Base-by-base conservation (phyloP, 148 eudicot species). In the Bassia scoparia region DNA sequence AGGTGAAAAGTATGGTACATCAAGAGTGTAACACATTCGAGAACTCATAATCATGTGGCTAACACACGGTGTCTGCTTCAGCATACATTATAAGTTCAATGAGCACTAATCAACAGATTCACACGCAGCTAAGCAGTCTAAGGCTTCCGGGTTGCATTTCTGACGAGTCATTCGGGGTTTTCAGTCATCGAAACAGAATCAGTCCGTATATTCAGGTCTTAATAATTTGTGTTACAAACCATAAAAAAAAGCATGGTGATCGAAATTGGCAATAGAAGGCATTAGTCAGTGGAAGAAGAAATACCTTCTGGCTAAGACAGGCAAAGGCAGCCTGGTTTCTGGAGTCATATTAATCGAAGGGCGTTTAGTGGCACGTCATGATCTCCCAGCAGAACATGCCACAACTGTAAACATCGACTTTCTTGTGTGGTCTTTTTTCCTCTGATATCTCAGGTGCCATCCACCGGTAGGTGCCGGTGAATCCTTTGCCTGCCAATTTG, bases 251-350 rank as follows among this genome's bases (percentile, higher is more conserved):
- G 17, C 31, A 44, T 10, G 59, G 15, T 14, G 24, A 61, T 26
- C 53, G 35, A 13, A n/a, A 52, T 49, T 46, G 1, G n/a, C n/a
- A n/a, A n/a, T n/a, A n/a, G n/a, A n/a, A n/a, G n/a, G n/a, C 43
- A 37, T 10, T 46, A 60, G 29, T 20, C 15, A 4, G 23, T 21
- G 12, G 14, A 61, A 8, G 58, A 70, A 4, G 58, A 67, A 73
- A 49, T 90, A 96, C 99, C 99, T 92, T 96, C 60, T 96, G 94
- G 82, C 97, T n/a, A n/a, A 96, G 30, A 96, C 99, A 0, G 99
- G 99, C 99, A 85, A 96, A 96, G 46, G 97, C 99, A 72, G 99
- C 99, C 67, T 96, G 99, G n/a, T n/a, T 81, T 96, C 99, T 10
- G 99, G 99, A 55, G 99, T 96, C 99, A 96, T 87, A 73, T 89